phyloP scores from a whole-genome alignment of 495 filamentous ascomycete species.

The Penicillium ucsense region DNA sequence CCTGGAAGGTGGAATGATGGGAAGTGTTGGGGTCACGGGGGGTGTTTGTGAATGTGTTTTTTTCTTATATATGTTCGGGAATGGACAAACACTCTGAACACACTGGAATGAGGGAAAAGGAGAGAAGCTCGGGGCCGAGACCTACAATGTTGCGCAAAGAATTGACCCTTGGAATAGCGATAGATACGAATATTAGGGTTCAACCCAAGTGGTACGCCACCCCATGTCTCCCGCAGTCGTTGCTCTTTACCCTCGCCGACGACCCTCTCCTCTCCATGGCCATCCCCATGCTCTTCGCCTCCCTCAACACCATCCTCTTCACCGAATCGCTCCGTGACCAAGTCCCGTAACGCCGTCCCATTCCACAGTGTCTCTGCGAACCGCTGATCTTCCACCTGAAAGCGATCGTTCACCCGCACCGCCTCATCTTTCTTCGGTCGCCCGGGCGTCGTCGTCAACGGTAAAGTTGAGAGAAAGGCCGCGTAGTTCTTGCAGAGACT shows the following conservation, averaged over 20 bases:
- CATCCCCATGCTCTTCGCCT: slow-evolving; percentile 42
- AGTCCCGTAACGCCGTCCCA: slow-evolving; percentile 25
- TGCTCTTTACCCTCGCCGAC: background rate
- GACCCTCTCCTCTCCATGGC: slow-evolving; percentile 5
- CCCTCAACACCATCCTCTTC: slow-evolving; percentile 25
- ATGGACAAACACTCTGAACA: background rate
- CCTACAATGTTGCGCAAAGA: slow-evolving; percentile 82
- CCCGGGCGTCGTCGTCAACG: slow-evolving; percentile 71
- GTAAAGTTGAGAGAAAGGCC: slow-evolving; percentile 63
- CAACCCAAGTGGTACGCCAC: slow-evolving; percentile 73
- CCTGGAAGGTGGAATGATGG: too few relatives aligned
- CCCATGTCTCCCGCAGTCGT: slow-evolving; percentile 45
- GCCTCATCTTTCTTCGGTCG: slow-evolving; percentile 81
- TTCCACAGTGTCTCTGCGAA: slow-evolving; percentile 73
- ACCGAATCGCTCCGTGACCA: slow-evolving; percentile 13
- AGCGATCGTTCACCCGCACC: slow-evolving; percentile 82
- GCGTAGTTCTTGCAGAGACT: slow-evolving; percentile 74
- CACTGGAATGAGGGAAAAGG: too few relatives aligned
- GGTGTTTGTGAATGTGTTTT: background rate
- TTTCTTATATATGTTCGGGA: background rate
- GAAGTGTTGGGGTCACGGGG: background rate
- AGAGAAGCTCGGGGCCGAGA: slow-evolving; percentile 5
- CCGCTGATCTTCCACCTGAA: slow-evolving; percentile 64
- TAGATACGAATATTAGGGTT: slow-evolving; percentile 89
- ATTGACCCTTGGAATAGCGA: slow-evolving; percentile 79